These are phyloP conservation scores for Phytophthora tentaculata DNA, from an alignment of 352 stramenopile species.

Conservation along the genomic window DNA sequence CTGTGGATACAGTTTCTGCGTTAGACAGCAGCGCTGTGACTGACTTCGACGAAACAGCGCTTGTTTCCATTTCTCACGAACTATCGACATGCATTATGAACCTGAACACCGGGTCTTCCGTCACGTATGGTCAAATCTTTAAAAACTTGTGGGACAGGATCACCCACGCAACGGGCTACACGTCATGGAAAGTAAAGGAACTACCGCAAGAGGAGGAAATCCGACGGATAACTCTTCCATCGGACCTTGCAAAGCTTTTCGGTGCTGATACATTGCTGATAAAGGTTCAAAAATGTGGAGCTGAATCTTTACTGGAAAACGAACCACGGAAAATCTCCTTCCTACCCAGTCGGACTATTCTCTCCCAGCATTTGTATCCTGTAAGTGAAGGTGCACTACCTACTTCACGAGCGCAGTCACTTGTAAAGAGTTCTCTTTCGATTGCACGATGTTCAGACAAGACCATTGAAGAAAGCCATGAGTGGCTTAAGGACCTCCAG, in stretches of 20 bases:
- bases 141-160: constrained; percentile 54
- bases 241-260: constrained; percentile 53
- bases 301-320: constrained; percentile 27
- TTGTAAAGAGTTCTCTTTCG: constrained; percentile 2
- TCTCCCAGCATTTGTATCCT: constrained; percentile 69
- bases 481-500: constrained; percentile 72
- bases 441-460: constrained; percentile 21
- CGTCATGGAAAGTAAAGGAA: constrained; percentile 44
- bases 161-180: constrained; percentile 26
- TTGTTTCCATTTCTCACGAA: constrained; percentile 44
- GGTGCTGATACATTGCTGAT: constrained; percentile 53
- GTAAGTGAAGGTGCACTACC: constrained; percentile 6
- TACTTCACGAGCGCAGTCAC: constrained; percentile 9
- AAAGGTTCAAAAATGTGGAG: constrained; percentile 22
- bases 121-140: constrained; percentile 47
- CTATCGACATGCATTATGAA: constrained; percentile 37
- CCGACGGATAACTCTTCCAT: constrained; percentile 44
- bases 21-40: background rate
- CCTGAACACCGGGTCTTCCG: constrained; percentile 2
- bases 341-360: constrained; percentile 47
- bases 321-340: constrained; percentile 45
- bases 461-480: constrained; percentile 33
- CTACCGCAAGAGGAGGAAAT: constrained; percentile 33
- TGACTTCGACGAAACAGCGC: constrained; percentile 29
- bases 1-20: background rate